A percentile compares a stretch with the other conserved stretches of the same genome.
These are phyloP conservation scores for Prunella vulgaris DNA, from an alignment of 257 asterid species.

Conservation along the genomic window DNA sequence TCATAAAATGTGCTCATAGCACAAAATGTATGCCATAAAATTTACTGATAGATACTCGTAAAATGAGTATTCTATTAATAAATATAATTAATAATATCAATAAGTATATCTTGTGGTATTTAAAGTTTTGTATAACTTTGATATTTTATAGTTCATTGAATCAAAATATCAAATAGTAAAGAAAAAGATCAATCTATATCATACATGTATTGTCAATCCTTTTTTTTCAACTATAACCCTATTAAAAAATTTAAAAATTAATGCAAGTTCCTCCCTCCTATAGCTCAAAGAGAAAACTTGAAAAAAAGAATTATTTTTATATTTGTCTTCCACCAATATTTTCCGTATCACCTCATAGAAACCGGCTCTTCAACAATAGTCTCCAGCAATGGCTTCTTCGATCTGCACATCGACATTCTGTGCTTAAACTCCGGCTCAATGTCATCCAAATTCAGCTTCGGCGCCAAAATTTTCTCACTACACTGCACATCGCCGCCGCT, in stretches of 20 bases:
- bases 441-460: slow-evolving; percentile 59
- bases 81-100: too few relatives aligned
- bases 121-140: too few relatives aligned
- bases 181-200: not conserved
- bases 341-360: slow-evolving; percentile 22
- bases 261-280: slow-evolving; percentile 18
- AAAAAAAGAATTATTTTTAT: not conserved
- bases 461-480: slow-evolving; percentile 15
- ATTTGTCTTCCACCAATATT: not conserved
- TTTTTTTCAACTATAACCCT: not conserved
- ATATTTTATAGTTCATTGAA: not conserved
- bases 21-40: too few relatives aligned
- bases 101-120: too few relatives aligned
- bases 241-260: not conserved
- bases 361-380: slow-evolving; percentile 70
- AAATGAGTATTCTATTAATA: too few relatives aligned
- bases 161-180: not conserved
- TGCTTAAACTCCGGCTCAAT: slow-evolving; percentile 60
- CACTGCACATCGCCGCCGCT: slow-evolving; percentile 16
- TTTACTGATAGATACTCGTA: too few relatives aligned
- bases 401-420: slow-evolving; percentile 55
- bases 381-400: slow-evolving; percentile 87
- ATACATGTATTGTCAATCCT: not conserved
- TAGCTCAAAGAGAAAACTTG: slow-evolving; percentile 26
- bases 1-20: too few relatives aligned